Percentiles rank a stretch among this genome's conserved stretches.
Conservation (phyloP, 2,329 filamentous ascomycete genomes). For the Fonsecaea multimorphosa region DNA sequence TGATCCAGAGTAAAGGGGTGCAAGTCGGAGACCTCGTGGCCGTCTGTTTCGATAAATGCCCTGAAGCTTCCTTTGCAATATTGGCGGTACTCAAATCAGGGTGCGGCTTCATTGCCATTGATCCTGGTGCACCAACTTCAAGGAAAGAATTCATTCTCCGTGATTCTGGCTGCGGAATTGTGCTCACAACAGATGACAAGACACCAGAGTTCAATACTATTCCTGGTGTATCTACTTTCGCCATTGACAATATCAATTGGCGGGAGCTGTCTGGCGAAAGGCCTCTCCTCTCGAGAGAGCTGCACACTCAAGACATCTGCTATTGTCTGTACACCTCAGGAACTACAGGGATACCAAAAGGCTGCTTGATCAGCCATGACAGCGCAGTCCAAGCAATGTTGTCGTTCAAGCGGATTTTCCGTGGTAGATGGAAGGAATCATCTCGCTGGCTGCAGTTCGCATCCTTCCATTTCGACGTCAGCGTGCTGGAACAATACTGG, state of each 20-base stretch:
- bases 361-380: slow-evolving; percentile 85
- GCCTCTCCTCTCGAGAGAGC: slow-evolving; percentile 44
- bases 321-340: slow-evolving; percentile 90
- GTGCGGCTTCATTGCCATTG: slow-evolving; percentile 79
- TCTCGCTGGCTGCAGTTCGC: slow-evolving; percentile 93
- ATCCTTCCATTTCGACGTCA: slow-evolving; percentile 93
- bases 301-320: slow-evolving; percentile 64
- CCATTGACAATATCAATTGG: slow-evolving; percentile 52
- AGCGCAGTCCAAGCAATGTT: slow-evolving; percentile 90
- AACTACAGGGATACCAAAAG: slow-evolving; percentile 85
- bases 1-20: slow-evolving; percentile 61
- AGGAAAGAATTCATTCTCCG: slow-evolving; percentile 78
- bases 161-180: slow-evolving; percentile 70
- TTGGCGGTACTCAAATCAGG: slow-evolving; percentile 82
- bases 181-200: slow-evolving; percentile 64
- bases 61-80: slow-evolving; percentile 82
- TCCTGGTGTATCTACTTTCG: slow-evolving; percentile 50
- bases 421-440: slow-evolving; percentile 70
- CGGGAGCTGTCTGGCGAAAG: slow-evolving; percentile 48
- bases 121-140: slow-evolving; percentile 72
- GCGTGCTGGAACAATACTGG: slow-evolving; percentile 92
- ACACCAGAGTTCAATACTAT: slow-evolving; percentile 47
- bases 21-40: slow-evolving; percentile 69
- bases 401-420: slow-evolving; percentile 80
- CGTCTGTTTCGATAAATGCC: slow-evolving; percentile 82